phyloP scores from a whole-genome alignment of 352 stramenopile species.

The Pythium phragmitis region DNA sequence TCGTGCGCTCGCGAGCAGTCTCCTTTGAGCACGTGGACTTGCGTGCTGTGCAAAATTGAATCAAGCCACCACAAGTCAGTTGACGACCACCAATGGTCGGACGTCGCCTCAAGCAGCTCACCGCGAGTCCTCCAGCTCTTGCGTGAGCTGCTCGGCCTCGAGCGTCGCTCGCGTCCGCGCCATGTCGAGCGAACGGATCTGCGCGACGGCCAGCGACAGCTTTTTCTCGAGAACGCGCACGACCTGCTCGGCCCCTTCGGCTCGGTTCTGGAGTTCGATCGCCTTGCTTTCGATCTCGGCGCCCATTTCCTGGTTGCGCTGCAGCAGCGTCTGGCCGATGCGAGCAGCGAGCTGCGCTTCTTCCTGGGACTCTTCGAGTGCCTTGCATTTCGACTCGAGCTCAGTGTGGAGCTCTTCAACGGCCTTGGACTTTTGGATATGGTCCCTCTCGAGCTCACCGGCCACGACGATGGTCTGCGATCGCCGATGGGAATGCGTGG shows the following conservation, averaged over 20 bases:
- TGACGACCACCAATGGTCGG: not conserved
- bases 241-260: constrained; percentile 45
- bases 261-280: constrained; percentile 36
- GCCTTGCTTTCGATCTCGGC: constrained; percentile 37
- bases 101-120: not conserved
- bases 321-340: constrained; percentile 48
- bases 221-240: constrained; percentile 39
- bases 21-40: constrained; percentile 21
- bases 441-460: constrained; percentile 35
- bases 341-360: constrained; percentile 45
- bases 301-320: constrained; percentile 50
- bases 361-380: constrained; percentile 47
- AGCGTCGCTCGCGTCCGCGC: constrained; percentile 34
- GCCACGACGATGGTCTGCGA: constrained; percentile 40
- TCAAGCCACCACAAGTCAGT: not conserved
- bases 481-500: constrained; percentile 27
- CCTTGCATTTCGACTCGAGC: constrained; percentile 47
- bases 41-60: not conserved
- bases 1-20: constrained; percentile 27
- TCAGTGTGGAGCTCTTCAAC: constrained; percentile 50
- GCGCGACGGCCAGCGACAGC: constrained; percentile 29
- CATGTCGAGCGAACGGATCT: constrained; percentile 44
- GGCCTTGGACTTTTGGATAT: constrained; percentile 37
- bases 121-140: constrained; percentile 33
- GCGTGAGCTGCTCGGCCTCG: constrained; percentile 34